These are phyloP conservation scores for Suhomyces chickasaworum DNA, from an alignment of 1,139 yeast genomes.

Conservation along the genomic window DNA sequence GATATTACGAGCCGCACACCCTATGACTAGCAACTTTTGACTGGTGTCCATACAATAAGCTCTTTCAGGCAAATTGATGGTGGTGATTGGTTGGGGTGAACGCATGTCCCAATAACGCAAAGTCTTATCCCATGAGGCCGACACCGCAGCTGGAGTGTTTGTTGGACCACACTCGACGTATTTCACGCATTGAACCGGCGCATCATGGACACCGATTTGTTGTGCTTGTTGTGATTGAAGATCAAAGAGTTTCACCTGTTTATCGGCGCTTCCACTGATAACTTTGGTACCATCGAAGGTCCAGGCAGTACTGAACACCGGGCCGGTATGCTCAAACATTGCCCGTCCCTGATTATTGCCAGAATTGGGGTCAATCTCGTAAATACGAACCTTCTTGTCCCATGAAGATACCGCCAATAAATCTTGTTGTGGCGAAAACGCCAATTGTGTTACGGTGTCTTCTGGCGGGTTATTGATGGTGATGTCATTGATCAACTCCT, in stretches of 20 bases:
- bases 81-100: slow-evolving; percentile 80
- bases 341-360: slow-evolving; percentile 86
- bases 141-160: slow-evolving; percentile 80
- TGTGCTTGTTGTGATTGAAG: slow-evolving; percentile 77
- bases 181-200: slow-evolving; percentile 73
- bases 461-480: slow-evolving; percentile 85
- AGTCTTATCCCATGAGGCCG: slow-evolving; percentile 97
- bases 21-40: slow-evolving; percentile 83
- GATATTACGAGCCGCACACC: slow-evolving; percentile 88
- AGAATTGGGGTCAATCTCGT: slow-evolving; percentile 72
- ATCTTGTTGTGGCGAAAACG: slow-evolving; percentile 93
- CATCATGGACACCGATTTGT: slow-evolving; percentile 86
- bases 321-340: slow-evolving; percentile 84
- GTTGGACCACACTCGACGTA: slow-evolving; percentile 82
- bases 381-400: slow-evolving; percentile 94
- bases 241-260: slow-evolving; percentile 83
- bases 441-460: slow-evolving; percentile 83
- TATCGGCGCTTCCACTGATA: slow-evolving; percentile 91
- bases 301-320: slow-evolving; percentile 84
- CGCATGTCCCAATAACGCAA: slow-evolving; percentile 93
- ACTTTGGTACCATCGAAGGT: slow-evolving; percentile 84
- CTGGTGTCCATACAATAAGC: slow-evolving; percentile 88
- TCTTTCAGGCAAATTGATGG: slow-evolving; percentile 83
- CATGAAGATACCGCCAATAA: slow-evolving; percentile 81
- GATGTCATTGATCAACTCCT: slow-evolving; percentile 74